phyloP scores from a whole-genome alignment of 208 protist species.

The Willaertia magna region DNA sequence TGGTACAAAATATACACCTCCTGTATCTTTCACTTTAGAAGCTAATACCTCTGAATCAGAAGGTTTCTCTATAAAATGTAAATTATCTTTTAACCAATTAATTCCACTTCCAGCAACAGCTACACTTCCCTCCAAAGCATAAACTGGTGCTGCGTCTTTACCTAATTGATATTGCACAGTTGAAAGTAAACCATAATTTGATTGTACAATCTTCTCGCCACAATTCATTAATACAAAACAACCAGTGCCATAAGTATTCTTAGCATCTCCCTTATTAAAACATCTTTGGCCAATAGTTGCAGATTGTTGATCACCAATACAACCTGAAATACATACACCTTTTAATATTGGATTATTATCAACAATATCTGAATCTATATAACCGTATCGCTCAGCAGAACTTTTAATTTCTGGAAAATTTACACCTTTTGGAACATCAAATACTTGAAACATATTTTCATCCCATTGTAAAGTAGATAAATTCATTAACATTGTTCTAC shows the following conservation, averaged over 20 bases:
- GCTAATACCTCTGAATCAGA: constrained; percentile 50
- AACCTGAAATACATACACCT: background rate
- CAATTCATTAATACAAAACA: constrained; percentile 94
- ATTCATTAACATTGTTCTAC: constrained; percentile 93
- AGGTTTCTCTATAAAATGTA: constrained; percentile 56
- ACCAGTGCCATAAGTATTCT: constrained; percentile 95
- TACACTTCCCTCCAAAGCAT: constrained; percentile 45
- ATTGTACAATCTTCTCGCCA: constrained; percentile 59
- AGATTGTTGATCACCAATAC: constrained; percentile 93
- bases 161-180: constrained; percentile 86
- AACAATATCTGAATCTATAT: constrained; percentile 16
- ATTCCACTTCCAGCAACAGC: constrained; percentile 71
- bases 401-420: constrained; percentile 75
- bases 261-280: constrained; percentile 70
- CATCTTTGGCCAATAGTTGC: constrained; percentile 86
- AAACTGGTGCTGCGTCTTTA: background rate
- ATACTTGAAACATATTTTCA: constrained; percentile 34
- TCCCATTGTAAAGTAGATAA: constrained; percentile 82
- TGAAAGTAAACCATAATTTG: constrained; percentile 77
- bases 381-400: constrained; percentile 50
- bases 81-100: constrained; percentile 81
- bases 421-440: constrained; percentile 56
- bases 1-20: constrained; percentile 88
- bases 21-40: constrained; percentile 40
- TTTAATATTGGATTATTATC: background rate